A percentile compares a stretch with the other conserved stretches of the same genome.
phyloP scores from a whole-genome alignment of 1,284 basidiomycete species.

The Vanrija sp. region DNA sequence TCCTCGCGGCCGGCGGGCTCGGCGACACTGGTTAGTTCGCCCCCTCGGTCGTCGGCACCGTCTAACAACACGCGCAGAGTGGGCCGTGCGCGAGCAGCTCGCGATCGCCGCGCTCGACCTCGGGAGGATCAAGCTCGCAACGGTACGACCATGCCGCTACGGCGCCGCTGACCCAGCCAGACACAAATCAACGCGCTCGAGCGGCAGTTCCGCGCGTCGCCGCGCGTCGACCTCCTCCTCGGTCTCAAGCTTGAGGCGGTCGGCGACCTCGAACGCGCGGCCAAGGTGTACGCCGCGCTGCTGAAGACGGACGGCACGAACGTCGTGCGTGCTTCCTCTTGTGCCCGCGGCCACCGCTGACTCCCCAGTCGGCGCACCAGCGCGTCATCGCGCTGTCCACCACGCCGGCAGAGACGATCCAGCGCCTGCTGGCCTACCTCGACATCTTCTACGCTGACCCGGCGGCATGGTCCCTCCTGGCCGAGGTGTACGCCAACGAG shows the following conservation, averaged over 20 bases:
- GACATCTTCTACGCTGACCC: constrained; percentile 92
- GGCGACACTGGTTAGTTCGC: constrained; percentile 33
- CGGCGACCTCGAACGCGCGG: constrained; percentile 50
- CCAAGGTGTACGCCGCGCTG: constrained; percentile 57
- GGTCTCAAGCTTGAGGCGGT: constrained; percentile 81
- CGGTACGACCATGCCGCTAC: constrained; percentile 56
- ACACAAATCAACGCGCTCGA: constrained; percentile 64
- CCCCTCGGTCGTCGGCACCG: neutral
- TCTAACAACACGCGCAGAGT: constrained; percentile 58
- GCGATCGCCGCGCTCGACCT: constrained; percentile 81
- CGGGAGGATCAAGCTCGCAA: constrained; percentile 71
- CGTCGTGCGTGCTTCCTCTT: constrained; percentile 58
- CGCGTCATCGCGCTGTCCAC: constrained; percentile 66
- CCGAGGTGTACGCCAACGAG: constrained; percentile 75
- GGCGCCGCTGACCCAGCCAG: constrained; percentile 47
- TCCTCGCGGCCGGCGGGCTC: constrained; percentile 53
- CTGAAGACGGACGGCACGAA: constrained; percentile 70
- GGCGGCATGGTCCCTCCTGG: constrained; percentile 90
- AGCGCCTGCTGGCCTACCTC: constrained; percentile 72
- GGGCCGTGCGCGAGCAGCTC: constrained; percentile 85
- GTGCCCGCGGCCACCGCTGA: no score
- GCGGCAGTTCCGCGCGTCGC: constrained; percentile 72
- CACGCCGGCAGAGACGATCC: constrained; percentile 58
- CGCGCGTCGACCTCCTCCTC: constrained; percentile 74
- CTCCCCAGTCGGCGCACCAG: constrained; percentile 69